Evolutionary conservation across 345 rosid genomes (phyloP).

Genomic region (Gossypium ekmanianum): DNA sequence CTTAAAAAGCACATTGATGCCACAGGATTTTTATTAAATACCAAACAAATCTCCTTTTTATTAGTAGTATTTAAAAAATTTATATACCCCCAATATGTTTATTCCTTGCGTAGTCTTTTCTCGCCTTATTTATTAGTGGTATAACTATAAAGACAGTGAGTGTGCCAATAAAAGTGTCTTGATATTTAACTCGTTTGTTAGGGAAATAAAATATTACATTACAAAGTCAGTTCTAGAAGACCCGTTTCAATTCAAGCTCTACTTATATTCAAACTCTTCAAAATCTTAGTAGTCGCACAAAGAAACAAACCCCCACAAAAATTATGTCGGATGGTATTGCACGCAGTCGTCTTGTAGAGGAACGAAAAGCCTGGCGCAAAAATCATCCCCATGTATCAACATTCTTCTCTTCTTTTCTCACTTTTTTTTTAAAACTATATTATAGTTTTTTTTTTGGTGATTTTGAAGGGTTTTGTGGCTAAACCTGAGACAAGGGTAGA

Average conservation of each 20-base stretch:
- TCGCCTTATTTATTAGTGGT: no score
- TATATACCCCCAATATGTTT: no score
- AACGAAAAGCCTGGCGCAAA: conserved; percentile 52
- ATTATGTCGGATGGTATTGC: conserved; percentile 49
- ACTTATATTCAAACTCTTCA: neutral
- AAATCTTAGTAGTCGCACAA: neutral
- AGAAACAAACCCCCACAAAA: no score
- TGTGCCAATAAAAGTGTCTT: neutral
- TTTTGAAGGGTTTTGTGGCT: conserved; percentile 52
- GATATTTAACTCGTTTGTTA: neutral
- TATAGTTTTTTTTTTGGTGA: neutral
- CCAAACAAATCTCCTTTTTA: no score
- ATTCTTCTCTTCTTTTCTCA: neutral
- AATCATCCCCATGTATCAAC: conserved; percentile 39
- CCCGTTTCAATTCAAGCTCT: neutral
- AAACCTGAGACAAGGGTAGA: conserved; percentile 40
- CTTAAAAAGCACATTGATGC: conserved; percentile 98
- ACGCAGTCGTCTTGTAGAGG: conserved; percentile 49
- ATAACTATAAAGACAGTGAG: neutral
- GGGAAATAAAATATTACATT: neutral
- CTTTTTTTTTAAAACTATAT: neutral
- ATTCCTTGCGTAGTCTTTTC: no score
- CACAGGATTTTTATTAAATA: conserved; percentile 23
- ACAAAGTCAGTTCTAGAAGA: neutral
- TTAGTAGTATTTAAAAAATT: no score